These are phyloP conservation scores for Recurvomyces mirabilis DNA, from an alignment of 495 filamentous ascomycete species.

Conservation along the genomic window DNA sequence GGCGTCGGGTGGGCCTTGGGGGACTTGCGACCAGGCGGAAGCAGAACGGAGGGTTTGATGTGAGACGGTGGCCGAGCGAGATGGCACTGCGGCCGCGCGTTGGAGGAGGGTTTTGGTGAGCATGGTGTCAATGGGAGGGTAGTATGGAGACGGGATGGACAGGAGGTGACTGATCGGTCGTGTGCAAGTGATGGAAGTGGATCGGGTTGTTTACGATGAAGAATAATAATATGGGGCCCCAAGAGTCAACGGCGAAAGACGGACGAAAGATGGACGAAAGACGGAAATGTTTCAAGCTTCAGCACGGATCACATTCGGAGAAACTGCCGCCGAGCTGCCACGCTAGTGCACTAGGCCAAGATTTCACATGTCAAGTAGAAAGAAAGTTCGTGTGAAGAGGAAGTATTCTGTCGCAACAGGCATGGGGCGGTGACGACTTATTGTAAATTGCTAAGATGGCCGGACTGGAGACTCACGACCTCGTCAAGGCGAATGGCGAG, in stretches of 20 bases:
- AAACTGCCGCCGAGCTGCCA: no score
- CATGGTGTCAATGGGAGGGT: slow-evolving; percentile 8
- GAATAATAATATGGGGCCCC: no score
- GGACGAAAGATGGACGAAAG: no score
- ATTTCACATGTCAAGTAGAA: no score
- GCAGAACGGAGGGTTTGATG: slow-evolving; percentile 19
- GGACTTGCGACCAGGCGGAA: slow-evolving; percentile 23
- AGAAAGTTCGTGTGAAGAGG: no score
- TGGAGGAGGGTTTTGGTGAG: slow-evolving; percentile 9
- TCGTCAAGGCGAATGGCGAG: slow-evolving; percentile 15
- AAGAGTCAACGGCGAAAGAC: no score
- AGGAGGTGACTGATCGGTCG: neutral
- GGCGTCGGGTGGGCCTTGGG: slow-evolving; percentile 25
- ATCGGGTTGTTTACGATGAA: no score
- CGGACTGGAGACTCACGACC: slow-evolving; percentile 12
- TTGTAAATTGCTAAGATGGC: slow-evolving; percentile 12
- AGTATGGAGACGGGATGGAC: neutral
- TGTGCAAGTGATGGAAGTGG: no score
- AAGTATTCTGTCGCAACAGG: neutral
- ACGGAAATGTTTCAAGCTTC: no score
- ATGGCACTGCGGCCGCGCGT: slow-evolving; percentile 9
- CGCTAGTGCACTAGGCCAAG: no score
- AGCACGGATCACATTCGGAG: no score
- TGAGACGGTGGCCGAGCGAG: neutral
- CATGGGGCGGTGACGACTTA: neutral